Base-by-base conservation (phyloP, 495 filamentous ascomycete species). In the Penicillium flavigenum region DNA sequence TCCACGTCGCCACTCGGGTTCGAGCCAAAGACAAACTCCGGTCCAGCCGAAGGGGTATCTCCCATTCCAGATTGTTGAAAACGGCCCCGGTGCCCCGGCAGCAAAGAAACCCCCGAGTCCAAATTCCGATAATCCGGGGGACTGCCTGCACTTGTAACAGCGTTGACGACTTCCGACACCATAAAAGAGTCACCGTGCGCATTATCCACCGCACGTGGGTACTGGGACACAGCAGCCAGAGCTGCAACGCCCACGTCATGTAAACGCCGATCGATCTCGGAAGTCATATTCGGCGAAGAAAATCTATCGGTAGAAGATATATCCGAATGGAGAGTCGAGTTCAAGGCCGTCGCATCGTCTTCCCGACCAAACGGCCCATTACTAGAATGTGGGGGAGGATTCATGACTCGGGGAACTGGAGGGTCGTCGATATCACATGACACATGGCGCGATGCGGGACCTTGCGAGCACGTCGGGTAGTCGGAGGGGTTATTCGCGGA, bases 151-250 rank as follows among this genome's bases (percentile, higher is more conserved):
- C 52, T 56, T 3, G 61, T 63, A 9, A 73, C 64, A 7, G 73
- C 73, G 36, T 69, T 66, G 3, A 76, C 71, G 9, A 73, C 63
- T 42, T 72, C 68, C 4, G 67, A 63, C 1, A 67, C 63, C 3
- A 67, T 12, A 16, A 63, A 59, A 0, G 68, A 60, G 20, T 45
- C 38, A 48, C 56, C 63, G 36, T 60, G 57, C 36, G 16, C 36
- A 8, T 58, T 51, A 38, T 60, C 61, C 14, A 67, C 54, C 17
- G 61, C 50, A 29, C 61, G 60, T 6, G 72, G 65, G 47, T 72
- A 70, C 5, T 71, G 71, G 17, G 71, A 64, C 9, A 76, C 66
- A 7, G 74, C 67, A 54, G 73, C 69, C 5, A 75, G 63, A 53
- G 72, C 73, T 34, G 73, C 71, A 27, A 70, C 52, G 4, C 61